phyloP scores from a whole-genome alignment of 352 stramenopile genomes.

The Peronospora farinosa region DNA sequence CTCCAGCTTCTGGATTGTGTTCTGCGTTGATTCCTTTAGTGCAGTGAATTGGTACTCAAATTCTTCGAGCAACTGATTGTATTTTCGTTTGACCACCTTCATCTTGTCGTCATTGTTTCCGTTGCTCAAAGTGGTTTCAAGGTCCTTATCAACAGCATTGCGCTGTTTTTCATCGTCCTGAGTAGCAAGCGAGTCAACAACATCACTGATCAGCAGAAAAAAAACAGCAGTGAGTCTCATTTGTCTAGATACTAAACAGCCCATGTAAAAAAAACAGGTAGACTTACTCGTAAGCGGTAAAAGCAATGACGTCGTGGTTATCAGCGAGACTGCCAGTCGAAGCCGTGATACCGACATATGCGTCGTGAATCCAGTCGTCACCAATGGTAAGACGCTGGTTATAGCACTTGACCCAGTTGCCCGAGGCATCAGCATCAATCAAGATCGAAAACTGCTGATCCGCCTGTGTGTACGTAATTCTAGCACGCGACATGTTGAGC shows the following conservation, averaged over 20 bases:
- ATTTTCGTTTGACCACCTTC: constrained; percentile 67
- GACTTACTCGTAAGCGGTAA: constrained; percentile 77
- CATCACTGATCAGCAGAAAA: constrained; percentile 35
- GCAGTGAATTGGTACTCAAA: constrained; percentile 83
- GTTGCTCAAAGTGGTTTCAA: constrained; percentile 43
- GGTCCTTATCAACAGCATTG: constrained; percentile 40
- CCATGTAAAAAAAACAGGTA: neutral
- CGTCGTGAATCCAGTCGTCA: constrained; percentile 53
- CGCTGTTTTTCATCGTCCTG: constrained; percentile 59
- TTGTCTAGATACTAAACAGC: neutral
- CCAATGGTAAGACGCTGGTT: constrained; percentile 40
- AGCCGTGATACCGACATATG: constrained; percentile 67
- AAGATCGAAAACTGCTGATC: constrained; percentile 62
- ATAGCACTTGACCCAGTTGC: constrained; percentile 70
- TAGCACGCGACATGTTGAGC: constrained; percentile 74
- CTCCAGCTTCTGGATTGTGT: constrained; percentile 75
- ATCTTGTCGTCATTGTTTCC: constrained; percentile 59
- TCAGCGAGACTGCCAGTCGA: constrained; percentile 77
- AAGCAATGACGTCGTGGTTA: constrained; percentile 74
- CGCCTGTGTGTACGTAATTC: constrained; percentile 59
- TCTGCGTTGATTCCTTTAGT: constrained; percentile 76
- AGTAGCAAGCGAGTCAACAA: constrained; percentile 47
- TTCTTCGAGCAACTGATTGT: constrained; percentile 72
- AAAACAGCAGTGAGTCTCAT: constrained; percentile 12
- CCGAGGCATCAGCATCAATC: constrained; percentile 67